phyloP scores from a whole-genome alignment of 305 asterid species.

The Fraxinus albicans region DNA sequence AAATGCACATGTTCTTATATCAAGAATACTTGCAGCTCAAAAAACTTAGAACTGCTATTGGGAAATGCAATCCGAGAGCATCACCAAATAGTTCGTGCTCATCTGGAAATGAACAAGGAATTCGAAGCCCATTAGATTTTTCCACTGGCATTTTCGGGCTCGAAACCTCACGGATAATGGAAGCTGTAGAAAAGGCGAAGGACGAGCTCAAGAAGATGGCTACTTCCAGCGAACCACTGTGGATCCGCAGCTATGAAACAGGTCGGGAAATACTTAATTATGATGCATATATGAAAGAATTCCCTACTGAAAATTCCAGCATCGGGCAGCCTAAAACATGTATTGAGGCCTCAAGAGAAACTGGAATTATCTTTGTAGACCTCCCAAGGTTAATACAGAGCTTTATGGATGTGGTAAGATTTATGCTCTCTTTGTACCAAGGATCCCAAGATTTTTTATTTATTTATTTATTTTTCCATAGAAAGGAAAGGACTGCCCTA shows the following conservation, averaged over 20 bases:
- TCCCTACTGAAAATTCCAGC: slow-evolving; percentile 26
- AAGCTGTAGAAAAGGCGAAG: slow-evolving; percentile 43
- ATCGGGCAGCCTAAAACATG: slow-evolving; percentile 35
- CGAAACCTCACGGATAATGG: slow-evolving; percentile 45
- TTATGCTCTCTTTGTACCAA: background rate
- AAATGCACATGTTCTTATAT: background rate
- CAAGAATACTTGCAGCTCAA: slow-evolving; percentile 49
- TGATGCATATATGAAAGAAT: slow-evolving; percentile 62
- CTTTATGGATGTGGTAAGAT: slow-evolving; percentile 70
- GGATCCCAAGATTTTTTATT: background rate
- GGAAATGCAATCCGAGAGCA: slow-evolving; percentile 45
- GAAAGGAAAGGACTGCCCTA: background rate
- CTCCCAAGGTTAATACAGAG: slow-evolving; percentile 66
- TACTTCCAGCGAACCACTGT: slow-evolving; percentile 56
- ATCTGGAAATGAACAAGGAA: slow-evolving; percentile 49
- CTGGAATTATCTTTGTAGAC: slow-evolving; percentile 53
- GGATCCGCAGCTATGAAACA: slow-evolving; percentile 73
- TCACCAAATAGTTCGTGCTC: slow-evolving; percentile 47
- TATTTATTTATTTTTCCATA: background rate
- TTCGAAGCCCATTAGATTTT: slow-evolving; percentile 42
- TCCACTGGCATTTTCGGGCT: slow-evolving; percentile 37
- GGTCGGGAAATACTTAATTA: slow-evolving; percentile 87
- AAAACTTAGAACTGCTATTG: slow-evolving; percentile 52
- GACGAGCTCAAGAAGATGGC: slow-evolving; percentile 74
- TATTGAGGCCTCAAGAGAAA: slow-evolving; percentile 81